A percentile compares a stretch with the other conserved stretches of the same genome.
Conservation (phyloP, 805 yeast genomes). For the Tetrapisispora taiwanensis region DNA sequence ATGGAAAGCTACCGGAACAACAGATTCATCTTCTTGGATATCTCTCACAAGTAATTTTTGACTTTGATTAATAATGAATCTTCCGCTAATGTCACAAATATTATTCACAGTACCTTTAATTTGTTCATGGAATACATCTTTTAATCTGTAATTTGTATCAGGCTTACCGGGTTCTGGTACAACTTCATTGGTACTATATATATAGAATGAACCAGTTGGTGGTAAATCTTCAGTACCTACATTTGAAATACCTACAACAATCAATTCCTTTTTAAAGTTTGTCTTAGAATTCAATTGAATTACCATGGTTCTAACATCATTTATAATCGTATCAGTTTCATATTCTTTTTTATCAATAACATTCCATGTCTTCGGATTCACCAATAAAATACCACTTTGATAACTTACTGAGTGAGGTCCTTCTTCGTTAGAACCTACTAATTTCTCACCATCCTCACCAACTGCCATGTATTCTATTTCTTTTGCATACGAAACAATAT, state of each 20-base stretch:
- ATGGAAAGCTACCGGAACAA: slow-evolving; percentile 87
- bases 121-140: slow-evolving; percentile 59
- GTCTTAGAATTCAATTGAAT: slow-evolving; percentile 32
- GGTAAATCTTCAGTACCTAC: slow-evolving; percentile 72
- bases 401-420: slow-evolving; percentile 45
- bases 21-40: slow-evolving; percentile 72
- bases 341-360: slow-evolving; percentile 61
- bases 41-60: slow-evolving; percentile 70
- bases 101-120: slow-evolving; percentile 78
- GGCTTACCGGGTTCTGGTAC: slow-evolving; percentile 86
- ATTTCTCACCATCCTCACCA: slow-evolving; percentile 63
- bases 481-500: slow-evolving; percentile 48
- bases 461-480: slow-evolving; percentile 52
- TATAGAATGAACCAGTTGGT: slow-evolving; percentile 65
- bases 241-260: slow-evolving; percentile 71
- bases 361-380: slow-evolving; percentile 70
- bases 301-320: slow-evolving; percentile 28
- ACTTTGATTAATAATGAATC: slow-evolving; percentile 78
- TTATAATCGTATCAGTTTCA: slow-evolving; percentile 52
- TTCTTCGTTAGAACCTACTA: slow-evolving; percentile 44
- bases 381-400: slow-evolving; percentile 50
- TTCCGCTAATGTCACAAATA: slow-evolving; percentile 69
- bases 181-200: slow-evolving; percentile 68
- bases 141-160: slow-evolving; percentile 69
- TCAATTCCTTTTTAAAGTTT: slow-evolving; percentile 46